These are phyloP conservation scores for Aphanomyces euteiches DNA, from an alignment of 352 stramenopile genomes.

Conservation along the genomic window DNA sequence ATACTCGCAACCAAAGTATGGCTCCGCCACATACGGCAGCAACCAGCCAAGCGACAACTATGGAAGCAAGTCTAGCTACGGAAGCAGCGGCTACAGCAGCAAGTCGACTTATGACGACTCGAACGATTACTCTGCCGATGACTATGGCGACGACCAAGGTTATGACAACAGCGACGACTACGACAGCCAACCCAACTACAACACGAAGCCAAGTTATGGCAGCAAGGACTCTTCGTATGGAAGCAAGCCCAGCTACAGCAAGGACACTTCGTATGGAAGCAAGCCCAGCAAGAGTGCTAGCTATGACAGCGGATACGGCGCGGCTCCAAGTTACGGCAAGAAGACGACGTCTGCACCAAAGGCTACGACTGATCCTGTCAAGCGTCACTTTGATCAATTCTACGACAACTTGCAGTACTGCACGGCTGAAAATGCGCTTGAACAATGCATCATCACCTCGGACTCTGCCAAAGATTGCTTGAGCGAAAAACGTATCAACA, in stretches of 20 bases:
- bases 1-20: neutral
- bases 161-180: neutral
- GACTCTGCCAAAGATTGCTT: neutral
- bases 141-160: neutral
- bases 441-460: neutral
- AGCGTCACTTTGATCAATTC: neutral
- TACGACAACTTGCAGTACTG: constrained; percentile 13
- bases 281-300: neutral
- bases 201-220: neutral
- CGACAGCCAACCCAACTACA: neutral
- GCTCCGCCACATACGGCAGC: neutral
- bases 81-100: neutral
- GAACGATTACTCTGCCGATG: too few relatives aligned
- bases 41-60: neutral
- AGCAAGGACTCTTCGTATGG: neutral
- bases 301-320: neutral
- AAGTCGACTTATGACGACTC: too few relatives aligned
- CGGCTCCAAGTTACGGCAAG: neutral
- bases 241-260: neutral
- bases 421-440: constrained; percentile 3
- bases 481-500: neutral
- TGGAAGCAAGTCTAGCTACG: neutral
- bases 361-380: neutral
- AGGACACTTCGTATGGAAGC: neutral
- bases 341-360: neutral